Conservation (phyloP, 1,139 yeast genomes). For the Zhuliangozyma blackwelliae region DNA sequence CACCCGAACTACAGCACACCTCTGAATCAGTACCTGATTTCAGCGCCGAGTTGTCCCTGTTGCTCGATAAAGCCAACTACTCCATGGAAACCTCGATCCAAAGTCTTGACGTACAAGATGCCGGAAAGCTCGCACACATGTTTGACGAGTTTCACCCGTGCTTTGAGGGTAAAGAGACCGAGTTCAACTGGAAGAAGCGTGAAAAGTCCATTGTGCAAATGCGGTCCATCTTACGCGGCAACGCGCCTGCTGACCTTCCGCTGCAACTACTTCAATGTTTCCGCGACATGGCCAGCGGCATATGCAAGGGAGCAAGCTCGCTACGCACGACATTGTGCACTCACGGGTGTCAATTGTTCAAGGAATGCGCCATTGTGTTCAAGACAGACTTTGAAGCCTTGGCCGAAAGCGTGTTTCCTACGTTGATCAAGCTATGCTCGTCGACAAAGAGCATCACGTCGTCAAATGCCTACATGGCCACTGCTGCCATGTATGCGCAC, state of each 20-base stretch:
- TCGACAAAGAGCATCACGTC: slow-evolving; percentile 81
- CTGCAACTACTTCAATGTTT: slow-evolving; percentile 42
- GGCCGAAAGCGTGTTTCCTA: slow-evolving; percentile 57
- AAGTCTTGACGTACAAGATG: slow-evolving; percentile 13
- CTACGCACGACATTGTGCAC: slow-evolving; percentile 79
- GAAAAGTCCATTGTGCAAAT: slow-evolving; percentile 58
- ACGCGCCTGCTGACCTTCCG: slow-evolving; percentile 32
- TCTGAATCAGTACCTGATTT: neutral
- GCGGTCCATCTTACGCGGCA: slow-evolving; percentile 61
- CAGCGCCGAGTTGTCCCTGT: slow-evolving; percentile 11
- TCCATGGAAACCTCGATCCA: slow-evolving; percentile 22
- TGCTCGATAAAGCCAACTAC: slow-evolving; percentile 21
- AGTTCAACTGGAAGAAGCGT: slow-evolving; percentile 76
- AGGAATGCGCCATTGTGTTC: slow-evolving; percentile 58
- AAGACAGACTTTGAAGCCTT: slow-evolving; percentile 52
- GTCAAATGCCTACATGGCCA: slow-evolving; percentile 63
- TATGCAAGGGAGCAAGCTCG: slow-evolving; percentile 65
- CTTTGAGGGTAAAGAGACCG: slow-evolving; percentile 83
- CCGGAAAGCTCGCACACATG: slow-evolving; percentile 15
- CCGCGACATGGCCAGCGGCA: slow-evolving; percentile 51
- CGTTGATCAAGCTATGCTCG: slow-evolving; percentile 60
- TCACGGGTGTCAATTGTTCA: slow-evolving; percentile 74
- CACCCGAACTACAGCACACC: neutral
- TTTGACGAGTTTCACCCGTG: slow-evolving; percentile 20
- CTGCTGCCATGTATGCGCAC: slow-evolving; percentile 57